A percentile compares a stretch with the other conserved stretches of the same genome.
Conservation (phyloP, 176 grass and related monocot species). For the Ampelocalamus luodianensis region DNA sequence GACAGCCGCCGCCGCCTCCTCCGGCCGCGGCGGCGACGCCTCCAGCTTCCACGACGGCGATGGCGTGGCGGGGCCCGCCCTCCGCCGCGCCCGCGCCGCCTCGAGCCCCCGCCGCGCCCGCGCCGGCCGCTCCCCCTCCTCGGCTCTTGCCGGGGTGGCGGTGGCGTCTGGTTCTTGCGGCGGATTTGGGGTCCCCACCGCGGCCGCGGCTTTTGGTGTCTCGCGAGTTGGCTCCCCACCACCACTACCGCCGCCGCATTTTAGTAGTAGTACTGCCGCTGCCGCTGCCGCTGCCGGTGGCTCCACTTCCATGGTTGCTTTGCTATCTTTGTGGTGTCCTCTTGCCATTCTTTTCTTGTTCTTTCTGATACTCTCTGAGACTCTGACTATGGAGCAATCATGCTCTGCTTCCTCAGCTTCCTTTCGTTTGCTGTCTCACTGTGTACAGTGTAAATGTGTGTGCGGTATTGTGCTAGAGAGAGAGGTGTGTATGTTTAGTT, state of each 20-base stretch:
- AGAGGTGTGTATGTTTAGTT: too few species aligned
- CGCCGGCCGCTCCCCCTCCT: constrained; percentile 7
- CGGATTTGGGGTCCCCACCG: constrained; percentile 9
- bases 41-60: constrained; percentile 82
- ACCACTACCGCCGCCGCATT: constrained; percentile 30
- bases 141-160: constrained; percentile 19
- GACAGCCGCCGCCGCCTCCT: background rate
- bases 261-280: background rate
- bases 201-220: background rate
- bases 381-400: constrained; percentile 43
- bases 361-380: background rate
- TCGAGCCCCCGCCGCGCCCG: constrained; percentile 34
- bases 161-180: constrained; percentile 21
- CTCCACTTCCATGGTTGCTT: constrained; percentile 45
- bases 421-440: constrained; percentile 21
- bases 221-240: background rate
- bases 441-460: constrained; percentile 13
- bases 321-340: constrained; percentile 12
- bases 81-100: constrained; percentile 45
- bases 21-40: constrained; percentile 33
- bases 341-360: constrained; percentile 10
- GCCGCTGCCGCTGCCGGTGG: background rate
- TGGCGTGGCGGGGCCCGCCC: constrained; percentile 57
- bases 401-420: constrained; percentile 42
- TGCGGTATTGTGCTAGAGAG: background rate